These are phyloP conservation scores for Oxytropis ochrocephala DNA, from an alignment of 306 rosid genomes.

Conservation along the genomic window DNA sequence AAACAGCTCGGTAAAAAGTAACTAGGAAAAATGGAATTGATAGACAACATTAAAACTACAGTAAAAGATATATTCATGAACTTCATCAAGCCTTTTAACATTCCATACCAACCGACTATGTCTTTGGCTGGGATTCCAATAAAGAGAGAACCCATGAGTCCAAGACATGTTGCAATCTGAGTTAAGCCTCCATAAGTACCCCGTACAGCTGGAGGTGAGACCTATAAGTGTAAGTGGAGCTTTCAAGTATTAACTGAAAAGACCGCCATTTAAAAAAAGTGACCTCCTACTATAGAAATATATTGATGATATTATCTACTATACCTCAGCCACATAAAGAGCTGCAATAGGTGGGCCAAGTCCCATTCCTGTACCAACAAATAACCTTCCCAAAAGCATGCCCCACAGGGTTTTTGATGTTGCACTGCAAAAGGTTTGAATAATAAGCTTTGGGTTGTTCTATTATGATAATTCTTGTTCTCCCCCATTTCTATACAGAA, in stretches of 20 bases:
- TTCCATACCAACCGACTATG: slow-evolving; percentile 66
- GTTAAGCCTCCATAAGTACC: slow-evolving; percentile 77
- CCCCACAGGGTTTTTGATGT: slow-evolving; percentile 63
- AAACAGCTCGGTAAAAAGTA: background rate
- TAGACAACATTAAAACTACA: background rate
- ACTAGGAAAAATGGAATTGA: background rate
- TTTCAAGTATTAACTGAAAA: background rate
- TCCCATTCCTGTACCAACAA: slow-evolving; percentile 84
- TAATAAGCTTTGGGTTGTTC: slow-evolving; percentile 4
- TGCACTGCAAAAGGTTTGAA: slow-evolving; percentile 47
- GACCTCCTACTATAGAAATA: slow-evolving; percentile 12
- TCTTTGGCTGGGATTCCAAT: slow-evolving; percentile 76
- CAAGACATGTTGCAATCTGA: slow-evolving; percentile 84
- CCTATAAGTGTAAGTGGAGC: slow-evolving; percentile 37
- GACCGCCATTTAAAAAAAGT: background rate
- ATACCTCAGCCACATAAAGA: slow-evolving; percentile 85
- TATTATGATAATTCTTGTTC: background rate
- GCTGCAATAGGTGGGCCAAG: slow-evolving; percentile 82
- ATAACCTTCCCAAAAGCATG: slow-evolving; percentile 82
- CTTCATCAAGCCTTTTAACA: background rate
- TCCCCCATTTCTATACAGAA: background rate
- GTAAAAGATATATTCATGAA: slow-evolving; percentile 8
- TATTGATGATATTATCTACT: background rate
- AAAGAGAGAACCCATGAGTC: slow-evolving; percentile 62
- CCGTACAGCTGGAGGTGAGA: slow-evolving; percentile 70